phyloP scores from a whole-genome alignment of 306 rosid genomes.

The Prunus dulcis region DNA sequence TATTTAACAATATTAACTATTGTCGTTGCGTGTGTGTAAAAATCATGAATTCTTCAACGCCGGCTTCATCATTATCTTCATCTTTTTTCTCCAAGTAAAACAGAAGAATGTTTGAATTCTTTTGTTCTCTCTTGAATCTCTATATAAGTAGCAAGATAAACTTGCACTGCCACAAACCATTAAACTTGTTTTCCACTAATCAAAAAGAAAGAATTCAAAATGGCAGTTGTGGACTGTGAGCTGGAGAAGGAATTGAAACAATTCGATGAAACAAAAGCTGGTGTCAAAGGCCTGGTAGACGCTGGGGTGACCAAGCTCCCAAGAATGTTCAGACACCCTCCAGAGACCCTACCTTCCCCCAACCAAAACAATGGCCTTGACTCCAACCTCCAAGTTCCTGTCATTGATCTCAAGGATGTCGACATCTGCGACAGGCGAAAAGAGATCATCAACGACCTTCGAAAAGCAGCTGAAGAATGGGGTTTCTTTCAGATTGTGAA shows the following conservation, averaged over 20 bases:
- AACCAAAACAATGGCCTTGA: neutral
- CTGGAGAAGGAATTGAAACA: constrained; percentile 45
- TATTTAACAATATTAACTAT: too few relatives aligned
- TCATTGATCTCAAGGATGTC: constrained; percentile 42
- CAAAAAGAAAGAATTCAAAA: neutral
- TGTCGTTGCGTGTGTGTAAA: too few relatives aligned
- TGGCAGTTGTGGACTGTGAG: constrained; percentile 21
- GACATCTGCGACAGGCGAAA: constrained; percentile 9
- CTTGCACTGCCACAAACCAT: neutral
- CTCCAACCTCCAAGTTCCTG: constrained; percentile 26
- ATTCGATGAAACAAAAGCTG: constrained; percentile 57
- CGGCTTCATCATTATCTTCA: too few relatives aligned
- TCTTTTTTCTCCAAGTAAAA: too few relatives aligned
- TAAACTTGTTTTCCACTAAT: neutral
- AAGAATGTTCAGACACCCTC: constrained; percentile 52
- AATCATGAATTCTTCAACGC: too few relatives aligned
- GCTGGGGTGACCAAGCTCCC: constrained; percentile 54
- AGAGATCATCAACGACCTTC: constrained; percentile 28
- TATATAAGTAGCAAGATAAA: neutral
- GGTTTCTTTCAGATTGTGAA: constrained; percentile 64
- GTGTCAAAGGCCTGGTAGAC: constrained; percentile 68
- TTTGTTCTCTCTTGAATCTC: too few relatives aligned
- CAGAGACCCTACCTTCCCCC: constrained; percentile 26
- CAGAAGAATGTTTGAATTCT: too few relatives aligned
- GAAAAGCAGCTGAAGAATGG: constrained; percentile 40